These are phyloP conservation scores for Trichopus zeylanicus DNA, from an alignment of 116 monocot genomes.

Conservation along the genomic window DNA sequence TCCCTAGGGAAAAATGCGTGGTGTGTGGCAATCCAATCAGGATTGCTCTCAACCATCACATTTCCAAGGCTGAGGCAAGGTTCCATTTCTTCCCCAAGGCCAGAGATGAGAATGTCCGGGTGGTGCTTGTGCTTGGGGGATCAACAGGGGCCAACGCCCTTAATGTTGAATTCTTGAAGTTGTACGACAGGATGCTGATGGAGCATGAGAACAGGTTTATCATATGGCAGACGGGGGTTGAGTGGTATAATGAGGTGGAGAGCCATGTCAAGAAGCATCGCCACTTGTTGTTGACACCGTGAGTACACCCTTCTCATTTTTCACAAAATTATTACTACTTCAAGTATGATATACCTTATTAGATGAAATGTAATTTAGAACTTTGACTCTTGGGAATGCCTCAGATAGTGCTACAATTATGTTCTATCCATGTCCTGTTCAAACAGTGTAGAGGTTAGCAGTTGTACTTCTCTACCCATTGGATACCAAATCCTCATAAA, in stretches of 20 bases:
- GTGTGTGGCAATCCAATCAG: constrained; percentile 71
- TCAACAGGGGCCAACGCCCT: constrained; percentile 37
- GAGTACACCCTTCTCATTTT: no score
- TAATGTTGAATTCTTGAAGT: constrained; percentile 51
- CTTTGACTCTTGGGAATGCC: no score
- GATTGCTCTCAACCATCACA: constrained; percentile 21
- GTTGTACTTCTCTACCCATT: no score
- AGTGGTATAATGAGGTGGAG: constrained; percentile 54
- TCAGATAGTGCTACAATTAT: no score
- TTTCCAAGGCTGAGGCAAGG: constrained; percentile 43
- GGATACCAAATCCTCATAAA: no score
- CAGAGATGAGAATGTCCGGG: constrained; percentile 22
- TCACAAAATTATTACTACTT: no score
- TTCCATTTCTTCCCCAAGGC: constrained; percentile 55
- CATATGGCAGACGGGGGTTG: constrained; percentile 71
- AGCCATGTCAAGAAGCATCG: constrained; percentile 47
- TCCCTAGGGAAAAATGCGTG: constrained; percentile 41
- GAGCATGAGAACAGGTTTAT: constrained; percentile 46
- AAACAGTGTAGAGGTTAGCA: no score
- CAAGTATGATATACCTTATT: no score
- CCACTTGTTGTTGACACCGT: constrained; percentile 51
- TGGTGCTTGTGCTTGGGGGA: constrained; percentile 68
- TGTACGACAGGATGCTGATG: constrained; percentile 57
- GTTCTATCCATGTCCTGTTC: no score
- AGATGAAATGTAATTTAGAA: no score